phyloP scores from a whole-genome alignment of 2,329 filamentous ascomycete genomes.

The Exophiala bonariae region DNA sequence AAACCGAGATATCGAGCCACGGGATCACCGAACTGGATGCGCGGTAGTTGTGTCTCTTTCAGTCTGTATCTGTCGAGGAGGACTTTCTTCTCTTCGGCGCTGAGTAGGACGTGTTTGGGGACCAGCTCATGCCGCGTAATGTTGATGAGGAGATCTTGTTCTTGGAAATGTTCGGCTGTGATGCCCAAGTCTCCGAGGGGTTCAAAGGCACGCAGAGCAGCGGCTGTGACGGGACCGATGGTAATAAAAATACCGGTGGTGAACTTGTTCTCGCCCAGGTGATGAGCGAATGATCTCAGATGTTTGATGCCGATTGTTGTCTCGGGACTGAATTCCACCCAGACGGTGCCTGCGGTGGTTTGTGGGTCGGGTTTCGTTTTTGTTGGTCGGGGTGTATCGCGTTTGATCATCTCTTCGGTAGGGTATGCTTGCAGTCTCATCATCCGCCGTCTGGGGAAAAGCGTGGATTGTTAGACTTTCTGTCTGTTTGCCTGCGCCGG shows the following conservation, averaged over 20 bases:
- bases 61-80: conserved; percentile 86
- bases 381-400: conserved; percentile 74
- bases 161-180: conserved; percentile 86
- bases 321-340: conserved; percentile 86
- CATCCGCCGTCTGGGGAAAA: conserved; percentile 64
- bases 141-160: conserved; percentile 94
- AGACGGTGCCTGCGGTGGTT: conserved; percentile 81
- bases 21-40: conserved; percentile 88
- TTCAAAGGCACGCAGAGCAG: conserved; percentile 82
- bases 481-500: background rate
- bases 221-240: conserved; percentile 75
- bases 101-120: conserved; percentile 87
- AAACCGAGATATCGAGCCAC: conserved; percentile 90
- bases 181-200: conserved; percentile 51
- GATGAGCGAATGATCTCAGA: conserved; percentile 84
- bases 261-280: conserved; percentile 76
- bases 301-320: conserved; percentile 84
- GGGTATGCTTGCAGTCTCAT: conserved; percentile 89
- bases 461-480: conserved; percentile 1
- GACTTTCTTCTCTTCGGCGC: conserved; percentile 82
- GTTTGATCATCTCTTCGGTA: conserved; percentile 77
- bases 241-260: conserved; percentile 90
- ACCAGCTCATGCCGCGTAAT: conserved; percentile 98
- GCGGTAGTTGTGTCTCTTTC: conserved; percentile 95
- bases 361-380: conserved; percentile 67